Base-by-base conservation (phyloP, 768 basidiomycete genomes). In the Trametes meyenii region DNA sequence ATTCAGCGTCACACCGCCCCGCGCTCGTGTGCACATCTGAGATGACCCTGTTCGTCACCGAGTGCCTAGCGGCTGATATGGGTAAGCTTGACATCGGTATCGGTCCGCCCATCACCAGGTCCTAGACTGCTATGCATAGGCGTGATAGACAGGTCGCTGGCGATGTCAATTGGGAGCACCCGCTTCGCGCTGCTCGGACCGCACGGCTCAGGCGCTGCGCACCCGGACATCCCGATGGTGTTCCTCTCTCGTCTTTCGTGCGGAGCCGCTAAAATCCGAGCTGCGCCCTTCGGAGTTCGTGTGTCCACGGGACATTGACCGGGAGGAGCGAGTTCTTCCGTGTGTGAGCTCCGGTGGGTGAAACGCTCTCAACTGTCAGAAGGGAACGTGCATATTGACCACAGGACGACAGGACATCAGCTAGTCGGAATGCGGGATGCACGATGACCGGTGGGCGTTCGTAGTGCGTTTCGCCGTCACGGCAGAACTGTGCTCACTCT, bases 241-340 rank as follows among this genome's bases (percentile, higher is more conserved):
- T 56, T 33, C 46, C 56, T 50, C 49, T n/a, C 16, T 23, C 48
- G 36, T 42, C 48, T 50, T 57, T 57, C 56, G 48, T 29, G 56
- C 56, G 56, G 56, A 57, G 56, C 56, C 56, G 56, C 56, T 57
- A 50, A 40, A 50, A n/a, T 57, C 38, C 48, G 14, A 50, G 26
- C 56, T 57, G 56, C 48, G 56, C 56, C 23, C 17, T 57, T 57
- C 56, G 56, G 56, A 57, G 56, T 57, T 57, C 48, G 48, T 17
- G 46, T 39, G 46, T 13, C 17, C 29, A 44, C n/a, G n/a, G 21
- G 26, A 8, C 38, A 43, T n/a, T 13, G 43, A 16, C 19, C 13
- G 26, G n/a, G 42, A 43, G 26, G 40, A 24, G 29, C 26, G 40
- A n/a, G 53, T 6, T 8, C 6, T 19, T 23, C 26, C 19, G 16